A percentile compares a stretch with the other conserved stretches of the same genome.
phyloP scores from a whole-genome alignment of 2,329 filamentous ascomycete species.

The Lachnellula willkommii region DNA sequence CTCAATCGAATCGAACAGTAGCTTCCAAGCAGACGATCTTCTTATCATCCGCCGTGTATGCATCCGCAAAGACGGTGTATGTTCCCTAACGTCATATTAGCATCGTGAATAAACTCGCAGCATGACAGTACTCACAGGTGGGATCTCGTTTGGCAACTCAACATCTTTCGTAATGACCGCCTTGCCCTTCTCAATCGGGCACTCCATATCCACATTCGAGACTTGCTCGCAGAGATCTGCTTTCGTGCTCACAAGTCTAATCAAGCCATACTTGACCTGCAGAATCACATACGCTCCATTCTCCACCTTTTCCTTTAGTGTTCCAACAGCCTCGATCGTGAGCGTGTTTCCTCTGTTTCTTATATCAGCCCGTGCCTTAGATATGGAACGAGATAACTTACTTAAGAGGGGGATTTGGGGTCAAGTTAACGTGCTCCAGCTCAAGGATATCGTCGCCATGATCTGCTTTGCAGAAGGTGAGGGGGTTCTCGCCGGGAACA shows the following conservation, averaged over 20 bases:
- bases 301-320: constrained; percentile 65
- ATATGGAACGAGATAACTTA: constrained; percentile 45
- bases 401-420: constrained; percentile 82
- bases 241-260: constrained; percentile 75
- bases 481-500: constrained; percentile 68
- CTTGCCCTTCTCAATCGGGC: constrained; percentile 77
- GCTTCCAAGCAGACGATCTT: constrained; percentile 85
- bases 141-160: constrained; percentile 78
- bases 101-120: not conserved
- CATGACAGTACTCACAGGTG: constrained; percentile 61
- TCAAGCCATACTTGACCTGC: constrained; percentile 89
- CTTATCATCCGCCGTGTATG: constrained; percentile 65
- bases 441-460: constrained; percentile 65
- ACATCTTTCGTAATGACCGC: constrained; percentile 73
- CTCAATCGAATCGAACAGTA: constrained; percentile 53
- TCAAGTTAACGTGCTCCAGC: constrained; percentile 74
- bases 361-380: constrained; percentile 1
- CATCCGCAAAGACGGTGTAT: constrained; percentile 85
- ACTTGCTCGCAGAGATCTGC: constrained; percentile 87
- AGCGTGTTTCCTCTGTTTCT: constrained; percentile 66
- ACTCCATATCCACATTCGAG: constrained; percentile 79
- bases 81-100: constrained; percentile 57
- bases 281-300: constrained; percentile 77
- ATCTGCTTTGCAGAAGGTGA: constrained; percentile 66
- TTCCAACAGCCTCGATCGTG: constrained; percentile 71